Conservation (phyloP, 345 rosid species). For the Rhizophora mangle region DNA sequence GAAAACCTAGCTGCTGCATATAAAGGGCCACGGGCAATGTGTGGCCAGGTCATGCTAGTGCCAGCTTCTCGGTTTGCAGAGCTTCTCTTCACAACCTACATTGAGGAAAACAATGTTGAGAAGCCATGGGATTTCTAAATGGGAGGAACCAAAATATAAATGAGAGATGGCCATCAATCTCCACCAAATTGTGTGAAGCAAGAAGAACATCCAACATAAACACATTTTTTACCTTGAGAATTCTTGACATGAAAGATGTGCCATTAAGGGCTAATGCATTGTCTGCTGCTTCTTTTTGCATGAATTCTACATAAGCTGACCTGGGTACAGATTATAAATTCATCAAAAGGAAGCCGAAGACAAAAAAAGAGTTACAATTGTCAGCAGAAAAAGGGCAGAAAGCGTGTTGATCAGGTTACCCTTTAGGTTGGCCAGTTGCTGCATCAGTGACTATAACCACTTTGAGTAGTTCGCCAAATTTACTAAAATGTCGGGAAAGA, state of each 20-base stretch:
- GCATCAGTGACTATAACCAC: slow-evolving; percentile 84
- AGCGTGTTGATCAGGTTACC: slow-evolving; percentile 42
- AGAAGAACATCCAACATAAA: neutral
- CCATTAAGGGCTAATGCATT: slow-evolving; percentile 77
- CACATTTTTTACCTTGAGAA: slow-evolving; percentile 62
- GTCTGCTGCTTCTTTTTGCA: slow-evolving; percentile 81
- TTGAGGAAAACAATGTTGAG: slow-evolving; percentile 6
- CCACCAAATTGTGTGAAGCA: neutral
- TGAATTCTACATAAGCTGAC: slow-evolving; percentile 91
- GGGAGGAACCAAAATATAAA: neutral
- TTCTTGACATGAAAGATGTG: slow-evolving; percentile 89
- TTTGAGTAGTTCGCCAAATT: slow-evolving; percentile 87
- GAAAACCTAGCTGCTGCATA: slow-evolving; percentile 52
- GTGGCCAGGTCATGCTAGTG: slow-evolving; percentile 62
- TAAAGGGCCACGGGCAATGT: slow-evolving; percentile 39
- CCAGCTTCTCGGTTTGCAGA: slow-evolving; percentile 53
- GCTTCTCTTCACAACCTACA: slow-evolving; percentile 77
- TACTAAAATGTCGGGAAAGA: slow-evolving; percentile 85
- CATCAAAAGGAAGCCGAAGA: neutral
- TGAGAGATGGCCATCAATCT: neutral
- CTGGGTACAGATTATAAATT: slow-evolving; percentile 36
- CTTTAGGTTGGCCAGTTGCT: slow-evolving; percentile 85
- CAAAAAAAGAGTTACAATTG: neutral
- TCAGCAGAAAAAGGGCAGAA: slow-evolving; percentile 2
- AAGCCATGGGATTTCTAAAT: neutral